Base-by-base conservation (phyloP, 768 basidiomycete genomes). In the Inosperma sp. region DNA sequence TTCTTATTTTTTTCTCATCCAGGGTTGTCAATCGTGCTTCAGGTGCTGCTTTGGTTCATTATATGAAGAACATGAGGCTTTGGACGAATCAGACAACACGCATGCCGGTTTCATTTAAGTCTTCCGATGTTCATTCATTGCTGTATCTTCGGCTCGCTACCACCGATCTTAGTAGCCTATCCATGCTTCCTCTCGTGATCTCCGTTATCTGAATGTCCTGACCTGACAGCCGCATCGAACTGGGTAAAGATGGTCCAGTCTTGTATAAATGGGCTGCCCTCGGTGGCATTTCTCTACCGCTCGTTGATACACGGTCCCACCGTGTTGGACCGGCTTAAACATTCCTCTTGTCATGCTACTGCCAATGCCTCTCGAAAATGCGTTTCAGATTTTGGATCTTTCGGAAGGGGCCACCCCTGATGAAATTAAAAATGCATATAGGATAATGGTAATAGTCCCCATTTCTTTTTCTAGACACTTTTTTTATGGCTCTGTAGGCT, bases 371-470 rank as follows among this genome's bases (percentile, higher is more conserved):
- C 62, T 77, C 62, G 60, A 69, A 50, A 60, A 62, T 34, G 66
- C 66, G 48, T 71, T 74, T 55, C 68, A 72, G 48, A 66, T 76
- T 50, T 68, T 83, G 41, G 79, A 74, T 51, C 63, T 83, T 56
- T 63, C 60, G 29, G 62, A 64, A 43, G 68, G 72, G 53, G 77
- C 80, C 23, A 75, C 68, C 47, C 65, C 74, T 52, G 76, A 79
- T 39, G 76, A 75, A 40, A 76, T 84, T 65, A 78, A 73, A 64
- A 67, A 71, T 45, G 81, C 82, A 12, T 86, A 86, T 68, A 82
- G 78, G 68, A 77, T 72, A 63, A 70, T 80, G 68, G 83, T 83
- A 68, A 59, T 55, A 39, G 51, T 60, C 55, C 55, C 59, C 50
- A 56, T 48, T 69, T 62, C 23, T 34, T 52, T 56, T 46, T 29